Evolutionary conservation across 1,139 yeast species (phyloP), one percentile per base, ranked within the genome.

Genomic region (Scheffersomyces segobiensis): DNA sequence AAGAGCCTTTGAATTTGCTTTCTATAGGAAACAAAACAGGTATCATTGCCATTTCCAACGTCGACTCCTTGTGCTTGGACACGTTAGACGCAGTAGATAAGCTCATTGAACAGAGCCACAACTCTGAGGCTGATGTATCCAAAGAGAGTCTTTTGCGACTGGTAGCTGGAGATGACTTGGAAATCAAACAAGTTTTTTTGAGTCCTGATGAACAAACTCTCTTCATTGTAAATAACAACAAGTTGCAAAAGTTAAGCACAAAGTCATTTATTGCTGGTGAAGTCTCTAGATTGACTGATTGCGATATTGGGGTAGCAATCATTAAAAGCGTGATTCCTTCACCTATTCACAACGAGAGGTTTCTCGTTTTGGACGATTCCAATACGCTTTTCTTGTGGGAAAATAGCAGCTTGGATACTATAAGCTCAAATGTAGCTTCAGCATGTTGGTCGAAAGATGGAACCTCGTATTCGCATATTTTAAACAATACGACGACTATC

Each of bases 31-130:
- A 75, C 56, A 42, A 59, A 12, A 60, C 64, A 21, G 65, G 68
- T 6, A 57, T 68, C 26, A 70, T 73, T 59, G 81, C 78, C 12
- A 71, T 72, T 47, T 76, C 82, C n/a, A 73, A 78, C 60, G 65
- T 72, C 17, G 57, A 62, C 4, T 49, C 56, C 46, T 62, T 71
- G 58, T 67, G 67, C n/a, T 22, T 68, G 19, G 75, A 68, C 10
- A 60, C 55, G 18, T 53, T 67, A 18, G 49, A 55, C 10, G 57
- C 57, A 32, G 53, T 69, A 52, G 61, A 52, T 20, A 57, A 57
- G 52, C 17, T 48, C 2, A 24, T 48, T 6, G 50, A 19, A 20
- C n/a, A 17, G 18, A 21, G 32, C 2, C 17, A 50, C 7, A 21
- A 18, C 14, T 2, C 50, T 19, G 5, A 12, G 1, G 49, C 6